A percentile compares a stretch with the other conserved stretches of the same genome.
Evolutionary conservation across 257 asterid species (phyloP).

Genomic region (Lavandula angustifolia): DNA sequence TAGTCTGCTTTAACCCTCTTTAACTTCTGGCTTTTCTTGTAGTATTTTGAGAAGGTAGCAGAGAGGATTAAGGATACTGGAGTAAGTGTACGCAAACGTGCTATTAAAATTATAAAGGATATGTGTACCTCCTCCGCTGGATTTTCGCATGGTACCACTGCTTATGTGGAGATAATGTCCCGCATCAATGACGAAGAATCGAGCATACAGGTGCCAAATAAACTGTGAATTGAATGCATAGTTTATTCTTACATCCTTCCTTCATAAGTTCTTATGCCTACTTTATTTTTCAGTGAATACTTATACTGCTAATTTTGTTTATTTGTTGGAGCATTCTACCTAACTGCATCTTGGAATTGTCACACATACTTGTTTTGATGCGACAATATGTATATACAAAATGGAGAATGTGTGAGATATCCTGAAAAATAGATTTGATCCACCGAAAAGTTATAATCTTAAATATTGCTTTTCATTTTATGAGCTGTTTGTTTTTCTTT

Average conservation of each 20-base stretch:
- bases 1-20: conserved; percentile 35
- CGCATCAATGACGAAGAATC: conserved; percentile 96
- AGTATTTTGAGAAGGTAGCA: conserved; percentile 98
- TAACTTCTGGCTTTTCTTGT: conserved; percentile 35
- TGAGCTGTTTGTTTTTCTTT: conserved; percentile 1
- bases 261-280: conserved; percentile 9
- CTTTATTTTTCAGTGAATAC: conserved; percentile 17
- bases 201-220: conserved; percentile 77
- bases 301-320: conserved; percentile 1
- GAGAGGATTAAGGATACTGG: conserved; percentile 98
- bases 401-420: conserved; percentile 21
- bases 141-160: conserved; percentile 68
- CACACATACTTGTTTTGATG: conserved; percentile 14
- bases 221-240: conserved; percentile 28
- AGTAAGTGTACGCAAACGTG: conserved; percentile 97
- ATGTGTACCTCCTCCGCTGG: conserved; percentile 81
- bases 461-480: conserved; percentile 14
- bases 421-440: conserved; percentile 29
- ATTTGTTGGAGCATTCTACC: conserved; percentile 13
- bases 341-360: neutral
- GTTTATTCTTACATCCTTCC: conserved; percentile 13
- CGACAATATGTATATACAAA: conserved; percentile 21
- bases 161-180: conserved; percentile 86
- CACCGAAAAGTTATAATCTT: conserved; percentile 23
- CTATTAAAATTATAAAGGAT: conserved; percentile 90